Evolutionary conservation across 1,284 basidiomycete genomes (phyloP).

Genomic region (Ganoderma boninense): DNA sequence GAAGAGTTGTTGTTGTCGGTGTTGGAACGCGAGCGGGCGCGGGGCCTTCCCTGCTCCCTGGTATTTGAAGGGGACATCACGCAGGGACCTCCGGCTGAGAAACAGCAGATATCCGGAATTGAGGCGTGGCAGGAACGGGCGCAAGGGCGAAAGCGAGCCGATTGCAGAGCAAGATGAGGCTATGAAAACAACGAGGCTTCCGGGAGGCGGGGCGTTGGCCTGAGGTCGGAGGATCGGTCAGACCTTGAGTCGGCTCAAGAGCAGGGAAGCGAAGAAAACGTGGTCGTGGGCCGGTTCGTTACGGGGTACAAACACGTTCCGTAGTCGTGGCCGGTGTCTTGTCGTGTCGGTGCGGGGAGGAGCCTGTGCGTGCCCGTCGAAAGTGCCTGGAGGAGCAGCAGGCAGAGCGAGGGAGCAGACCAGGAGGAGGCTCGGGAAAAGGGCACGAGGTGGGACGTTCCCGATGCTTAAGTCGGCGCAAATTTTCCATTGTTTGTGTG

Average conservation of each 20-base stretch:
- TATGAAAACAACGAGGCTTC: constrained; percentile 40
- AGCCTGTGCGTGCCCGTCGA: constrained; percentile 4
- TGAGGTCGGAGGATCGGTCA: constrained; percentile 8
- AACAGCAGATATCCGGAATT: constrained; percentile 1
- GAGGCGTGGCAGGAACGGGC: constrained; percentile 9
- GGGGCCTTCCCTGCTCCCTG: constrained; percentile 32
- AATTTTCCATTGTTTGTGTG: constrained; percentile 36
- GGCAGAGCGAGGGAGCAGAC: constrained; percentile 23
- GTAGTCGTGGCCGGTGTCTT: constrained; percentile 22
- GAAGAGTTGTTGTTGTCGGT: constrained; percentile 26
- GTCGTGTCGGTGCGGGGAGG: constrained; percentile 14
- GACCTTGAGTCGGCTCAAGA: not conserved
- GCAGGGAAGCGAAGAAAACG: constrained; percentile 20
- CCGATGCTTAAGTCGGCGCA: constrained; percentile 23
- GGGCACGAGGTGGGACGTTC: constrained; percentile 5
- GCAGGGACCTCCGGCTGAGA: constrained; percentile 16
- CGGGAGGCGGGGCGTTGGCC: constrained; percentile 28
- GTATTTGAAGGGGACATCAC: constrained; percentile 51
- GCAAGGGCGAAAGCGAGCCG: constrained; percentile 10
- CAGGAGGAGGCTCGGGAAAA: constrained; percentile 31
- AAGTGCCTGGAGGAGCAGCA: not conserved
- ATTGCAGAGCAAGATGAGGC: constrained; percentile 27
- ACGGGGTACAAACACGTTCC: constrained; percentile 16
- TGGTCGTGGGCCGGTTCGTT: constrained; percentile 21
- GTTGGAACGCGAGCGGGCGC: constrained; percentile 41